Evolutionary conservation across 2,329 filamentous ascomycete species (phyloP), one percentile per base, ranked within the genome.

Genomic region (Hymenotorrendiella dingleyae): DNA sequence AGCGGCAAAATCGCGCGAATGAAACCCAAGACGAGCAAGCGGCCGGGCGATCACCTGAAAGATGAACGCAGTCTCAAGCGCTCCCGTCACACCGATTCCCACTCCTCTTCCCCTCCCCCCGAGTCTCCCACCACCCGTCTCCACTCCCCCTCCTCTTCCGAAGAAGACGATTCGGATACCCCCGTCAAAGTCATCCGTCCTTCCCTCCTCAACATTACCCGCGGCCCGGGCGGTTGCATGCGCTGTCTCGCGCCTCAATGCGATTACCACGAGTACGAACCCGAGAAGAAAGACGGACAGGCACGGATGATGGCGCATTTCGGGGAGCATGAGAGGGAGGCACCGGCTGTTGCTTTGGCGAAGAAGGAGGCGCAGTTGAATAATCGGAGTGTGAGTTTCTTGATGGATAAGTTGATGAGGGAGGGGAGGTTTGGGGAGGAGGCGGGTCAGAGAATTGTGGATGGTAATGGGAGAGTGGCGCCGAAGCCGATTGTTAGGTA

Each of bases 401-500:
- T 42, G 14, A 42, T 42, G 39, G 30, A 42, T 22, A 42, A 42
- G 39, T 35, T 42, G 16, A 26, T 17, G 38, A 23, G 28, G 22
- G 36, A 28, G 39, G 39, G 33, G 28, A n/a, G 6, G 28, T 21
- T 4, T 6, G 24, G 28, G 37, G 37, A 16, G 12, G 28, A 21
- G 28, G 37, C 2, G 12, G 17, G 12, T 14, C 12, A 28, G 28
- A 9, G n/a, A 7, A 20, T 19, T 11, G 20, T 5, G 14, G 37
- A 22, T 17, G 11, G 17, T 17, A 12, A 17, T 12, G 16, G n/a
- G n/a, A n/a, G n/a, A n/a, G n/a, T n/a, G 17, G 10, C 22, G 16
- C 30, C 30, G 30, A 12, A 20, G 30, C 14, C 14, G 9, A 21
- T 34, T 34, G 30, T 34, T 21, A 21, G 30, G 17, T n/a, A n/a